These are phyloP conservation scores for Aspergillus chevalieri DNA, from an alignment of 2,329 filamentous ascomycete genomes.

Conservation along the genomic window DNA sequence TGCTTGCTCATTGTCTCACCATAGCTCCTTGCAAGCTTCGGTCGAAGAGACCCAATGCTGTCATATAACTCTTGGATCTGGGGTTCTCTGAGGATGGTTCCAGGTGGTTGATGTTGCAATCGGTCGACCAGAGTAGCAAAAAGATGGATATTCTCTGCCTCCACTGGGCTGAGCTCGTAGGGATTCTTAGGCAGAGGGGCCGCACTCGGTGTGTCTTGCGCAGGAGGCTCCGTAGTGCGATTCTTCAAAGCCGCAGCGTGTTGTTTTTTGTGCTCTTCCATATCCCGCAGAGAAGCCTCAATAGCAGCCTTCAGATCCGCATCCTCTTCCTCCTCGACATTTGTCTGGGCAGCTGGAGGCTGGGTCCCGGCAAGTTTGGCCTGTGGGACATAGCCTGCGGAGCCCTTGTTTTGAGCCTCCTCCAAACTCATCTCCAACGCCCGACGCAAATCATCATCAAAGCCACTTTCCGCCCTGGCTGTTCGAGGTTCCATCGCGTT, in stretches of 20 bases:
- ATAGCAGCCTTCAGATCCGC: constrained; percentile 91
- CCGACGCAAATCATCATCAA: constrained; percentile 90
- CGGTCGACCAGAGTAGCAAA: constrained; percentile 92
- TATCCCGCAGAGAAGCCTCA: constrained; percentile 86
- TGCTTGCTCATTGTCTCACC: constrained; percentile 99
- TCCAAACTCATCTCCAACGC: constrained; percentile 96
- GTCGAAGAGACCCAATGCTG: constrained; percentile 85
- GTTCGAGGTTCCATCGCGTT: constrained; percentile 85
- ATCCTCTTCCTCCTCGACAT: constrained; percentile 72
- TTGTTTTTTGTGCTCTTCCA: constrained; percentile 95
- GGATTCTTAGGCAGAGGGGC: constrained; percentile 71
- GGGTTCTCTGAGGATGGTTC: constrained; percentile 91
- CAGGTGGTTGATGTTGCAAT: constrained; percentile 87
- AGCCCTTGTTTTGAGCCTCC: constrained; percentile 70
- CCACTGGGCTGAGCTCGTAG: constrained; percentile 86
- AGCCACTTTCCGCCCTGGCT: constrained; percentile 80
- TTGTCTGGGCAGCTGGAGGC: constrained; percentile 30
- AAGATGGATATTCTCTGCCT: constrained; percentile 95
- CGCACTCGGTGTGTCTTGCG: constrained; percentile 45
- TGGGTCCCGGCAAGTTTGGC: constrained; percentile 38
- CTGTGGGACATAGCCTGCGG: constrained; percentile 66
- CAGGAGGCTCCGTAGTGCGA: constrained; percentile 54
- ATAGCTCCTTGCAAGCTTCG: constrained; percentile 90
- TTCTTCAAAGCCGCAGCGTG: constrained; percentile 79
- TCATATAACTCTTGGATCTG: constrained; percentile 98